Evolutionary conservation across 1,284 basidiomycete genomes (phyloP), one percentile per base, ranked within the genome.

Genomic region (Malassezia dermatis): DNA sequence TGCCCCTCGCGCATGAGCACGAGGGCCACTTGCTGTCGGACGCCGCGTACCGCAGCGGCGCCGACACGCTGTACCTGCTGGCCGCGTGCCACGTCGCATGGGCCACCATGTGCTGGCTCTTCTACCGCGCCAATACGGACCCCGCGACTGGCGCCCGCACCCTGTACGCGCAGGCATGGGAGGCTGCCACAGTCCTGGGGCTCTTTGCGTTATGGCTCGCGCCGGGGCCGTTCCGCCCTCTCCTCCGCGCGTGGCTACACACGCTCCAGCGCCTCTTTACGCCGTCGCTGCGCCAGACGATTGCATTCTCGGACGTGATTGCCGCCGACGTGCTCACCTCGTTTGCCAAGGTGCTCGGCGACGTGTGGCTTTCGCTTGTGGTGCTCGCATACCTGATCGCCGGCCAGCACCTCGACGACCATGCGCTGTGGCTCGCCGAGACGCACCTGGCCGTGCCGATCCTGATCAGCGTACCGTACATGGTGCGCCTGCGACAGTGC

Each of bases 321-420:
- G 83, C 94, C 54, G 91, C 93, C 52, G 94, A 99, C 80, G 83
- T 95, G 58, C 82, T 94, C 66, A 98, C 94, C 0, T 94, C 89
- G 0, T 94, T 89, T 66, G 90, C 94, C 39, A 95, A 95, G 77
- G 90, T 98, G 26, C 79, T 96, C 32, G 94, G 90, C 15, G 93
- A 98, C 67, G 78, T 93, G 45, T 96, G 88, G 86, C 78, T 95
- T 23, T 89, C 87, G 32, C 13, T 57, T 8, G 50, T 57, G 11
- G 17, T 57, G 19, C 26, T 52, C 1, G 27, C 19, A 1, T 47
- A 43, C 31, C 26, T 46, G 13, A 5, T 48, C 12, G n/a, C 26
- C 17, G 49, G 55, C 28, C 23, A 42, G 13, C 12, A 23, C 6
- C 64, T 63, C 28, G 61, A 71, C 32, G 64, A 71, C 32, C 65